Conservation (phyloP, 1,139 yeast genomes). For the Hansenula lynferdii region DNA sequence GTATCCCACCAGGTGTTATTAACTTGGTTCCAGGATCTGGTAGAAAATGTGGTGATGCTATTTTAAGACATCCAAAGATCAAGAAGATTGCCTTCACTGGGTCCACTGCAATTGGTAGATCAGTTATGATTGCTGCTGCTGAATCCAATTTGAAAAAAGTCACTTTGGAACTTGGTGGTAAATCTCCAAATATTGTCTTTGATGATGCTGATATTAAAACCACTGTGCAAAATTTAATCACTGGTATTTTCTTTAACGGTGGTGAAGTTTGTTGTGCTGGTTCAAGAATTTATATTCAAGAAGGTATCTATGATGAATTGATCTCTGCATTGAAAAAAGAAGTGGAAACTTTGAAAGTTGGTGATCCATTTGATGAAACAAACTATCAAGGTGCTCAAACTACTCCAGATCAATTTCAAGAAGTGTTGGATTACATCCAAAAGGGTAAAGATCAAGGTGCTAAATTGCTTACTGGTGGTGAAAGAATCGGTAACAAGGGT, state of each 20-base stretch:
- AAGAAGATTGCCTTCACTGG: constrained; percentile 85
- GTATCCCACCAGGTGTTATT: constrained; percentile 75
- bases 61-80: constrained; percentile 61
- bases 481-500: constrained; percentile 62
- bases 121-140: constrained; percentile 70
- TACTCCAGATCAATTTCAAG: constrained; percentile 67
- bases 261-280: constrained; percentile 93
- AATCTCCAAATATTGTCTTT: constrained; percentile 77
- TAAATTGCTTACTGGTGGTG: constrained; percentile 71
- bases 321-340: constrained; percentile 48
- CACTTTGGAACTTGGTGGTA: constrained; percentile 83
- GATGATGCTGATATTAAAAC: constrained; percentile 64
- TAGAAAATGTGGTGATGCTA: constrained; percentile 70
- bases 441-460: constrained; percentile 77
- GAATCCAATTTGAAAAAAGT: constrained; percentile 68
- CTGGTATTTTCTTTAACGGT: constrained; percentile 72
- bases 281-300: constrained; percentile 76
- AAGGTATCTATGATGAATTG: constrained; percentile 65
- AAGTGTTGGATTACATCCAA: constrained; percentile 68
- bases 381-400: constrained; percentile 87
- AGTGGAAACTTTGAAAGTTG: constrained; percentile 52
- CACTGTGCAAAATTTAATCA: constrained; percentile 55
- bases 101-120: constrained; percentile 77
- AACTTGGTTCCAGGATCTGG: constrained; percentile 79
- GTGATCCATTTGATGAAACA: constrained; percentile 70